Conservation (phyloP, 768 basidiomycete genomes). For the Tremella fuciformis region DNA sequence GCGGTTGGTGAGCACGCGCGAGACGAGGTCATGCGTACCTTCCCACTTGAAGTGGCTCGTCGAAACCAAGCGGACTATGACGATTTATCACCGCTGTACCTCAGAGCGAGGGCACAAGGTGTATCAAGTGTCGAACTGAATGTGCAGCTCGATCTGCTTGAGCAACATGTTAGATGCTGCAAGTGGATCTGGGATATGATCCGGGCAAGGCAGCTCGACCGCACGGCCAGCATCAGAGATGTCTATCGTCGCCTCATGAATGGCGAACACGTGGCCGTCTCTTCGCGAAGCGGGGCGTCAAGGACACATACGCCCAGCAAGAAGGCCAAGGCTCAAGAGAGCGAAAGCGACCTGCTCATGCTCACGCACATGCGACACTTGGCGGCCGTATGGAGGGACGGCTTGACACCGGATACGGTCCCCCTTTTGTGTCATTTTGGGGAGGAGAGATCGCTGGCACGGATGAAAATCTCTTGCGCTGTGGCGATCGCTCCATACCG, state of each 20-base stretch:
- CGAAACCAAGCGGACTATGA: slow-evolving; percentile 8
- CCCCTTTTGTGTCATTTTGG: slow-evolving; percentile 10
- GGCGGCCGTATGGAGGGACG: slow-evolving; percentile 23
- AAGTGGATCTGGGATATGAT: slow-evolving; percentile 11
- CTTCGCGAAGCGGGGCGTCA: background rate
- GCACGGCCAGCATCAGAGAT: slow-evolving; percentile 3
- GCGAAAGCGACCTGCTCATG: background rate
- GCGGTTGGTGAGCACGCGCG: slow-evolving; percentile 12
- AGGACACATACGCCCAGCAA: background rate
- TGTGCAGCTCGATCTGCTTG: slow-evolving; percentile 13
- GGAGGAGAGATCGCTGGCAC: slow-evolving; percentile 7
- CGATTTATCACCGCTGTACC: background rate
- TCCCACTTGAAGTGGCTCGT: slow-evolving; percentile 13
- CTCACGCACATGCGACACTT: slow-evolving; percentile 24
- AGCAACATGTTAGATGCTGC: slow-evolving; percentile 27
- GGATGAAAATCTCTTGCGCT: slow-evolving; percentile 30
- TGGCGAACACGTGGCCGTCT: background rate
- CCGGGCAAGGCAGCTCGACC: background rate
- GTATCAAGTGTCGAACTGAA: background rate
- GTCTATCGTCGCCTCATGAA: slow-evolving; percentile 5
- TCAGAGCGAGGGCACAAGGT: background rate
- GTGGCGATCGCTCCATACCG: slow-evolving; percentile 1
- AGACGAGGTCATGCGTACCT: slow-evolving; percentile 18
- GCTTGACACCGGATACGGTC: slow-evolving; percentile 9
- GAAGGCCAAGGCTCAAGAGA: slow-evolving; percentile 9